Percentiles rank a stretch among this genome's conserved stretches.
Evolutionary conservation across 495 filamentous ascomycete genomes (phyloP).

Genomic region (Xylaria palmicola): DNA sequence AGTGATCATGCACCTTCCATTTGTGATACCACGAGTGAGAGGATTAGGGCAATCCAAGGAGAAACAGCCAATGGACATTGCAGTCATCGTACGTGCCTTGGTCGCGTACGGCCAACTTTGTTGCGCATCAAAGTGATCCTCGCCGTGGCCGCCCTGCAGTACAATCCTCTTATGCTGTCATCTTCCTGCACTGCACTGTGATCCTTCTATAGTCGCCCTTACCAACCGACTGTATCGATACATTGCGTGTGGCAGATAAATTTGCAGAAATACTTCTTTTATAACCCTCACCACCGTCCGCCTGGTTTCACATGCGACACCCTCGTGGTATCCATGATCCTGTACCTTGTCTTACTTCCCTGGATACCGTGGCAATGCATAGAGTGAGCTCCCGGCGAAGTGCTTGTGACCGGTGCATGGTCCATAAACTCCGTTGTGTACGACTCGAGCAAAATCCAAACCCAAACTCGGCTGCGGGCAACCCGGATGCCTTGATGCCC

Average conservation of each 20-base stretch:
- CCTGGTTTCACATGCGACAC: neutral
- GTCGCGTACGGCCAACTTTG: neutral
- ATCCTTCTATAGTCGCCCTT: too few relatives aligned
- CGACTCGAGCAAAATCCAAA: neutral
- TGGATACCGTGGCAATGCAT: neutral
- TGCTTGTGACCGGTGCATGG: conserved; percentile 3
- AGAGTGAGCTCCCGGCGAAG: conserved; percentile 1
- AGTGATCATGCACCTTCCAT: too few relatives aligned
- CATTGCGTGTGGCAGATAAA: too few relatives aligned
- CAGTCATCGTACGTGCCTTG: neutral
- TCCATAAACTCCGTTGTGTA: conserved; percentile 4
- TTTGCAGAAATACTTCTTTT: too few relatives aligned
- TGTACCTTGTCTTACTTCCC: neutral
- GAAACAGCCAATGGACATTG: neutral
- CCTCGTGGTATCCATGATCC: neutral
- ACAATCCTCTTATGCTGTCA: too few relatives aligned
- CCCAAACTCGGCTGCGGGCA: neutral
- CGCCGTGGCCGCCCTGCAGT: neutral
- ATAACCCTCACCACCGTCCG: neutral
- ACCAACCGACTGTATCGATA: too few relatives aligned
- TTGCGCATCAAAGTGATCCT: neutral
- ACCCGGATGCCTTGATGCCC: neutral
- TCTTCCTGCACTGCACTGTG: too few relatives aligned
- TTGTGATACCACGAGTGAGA: neutral
- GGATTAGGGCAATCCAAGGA: neutral